phyloP scores from a whole-genome alignment of 2,329 filamentous ascomycete genomes.

The Cordyceps tenuipes region DNA sequence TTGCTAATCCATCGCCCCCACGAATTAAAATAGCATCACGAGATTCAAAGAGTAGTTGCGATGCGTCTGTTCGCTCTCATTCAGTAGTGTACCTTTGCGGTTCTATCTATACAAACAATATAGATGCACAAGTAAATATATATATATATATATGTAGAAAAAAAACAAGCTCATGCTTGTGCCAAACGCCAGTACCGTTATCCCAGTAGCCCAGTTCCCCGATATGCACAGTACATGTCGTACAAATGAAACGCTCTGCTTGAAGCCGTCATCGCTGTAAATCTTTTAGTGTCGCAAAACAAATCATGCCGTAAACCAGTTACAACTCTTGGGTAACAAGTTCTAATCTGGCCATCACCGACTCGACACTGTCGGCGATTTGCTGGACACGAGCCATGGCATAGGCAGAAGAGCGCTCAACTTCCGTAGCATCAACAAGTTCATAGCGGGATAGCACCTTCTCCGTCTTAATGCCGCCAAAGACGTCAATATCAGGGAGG shows the following conservation, averaged over 20 bases:
- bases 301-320: slow-evolving; percentile 1
- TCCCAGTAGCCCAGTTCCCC: slow-evolving; percentile 5
- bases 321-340: slow-evolving; percentile 29
- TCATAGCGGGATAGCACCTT: slow-evolving; percentile 57
- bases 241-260: slow-evolving; percentile 11
- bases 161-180: neutral
- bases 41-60: neutral
- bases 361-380: slow-evolving; percentile 32
- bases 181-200: slow-evolving; percentile 8
- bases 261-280: slow-evolving; percentile 9
- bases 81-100: slow-evolving; percentile 3
- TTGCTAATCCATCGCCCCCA: no score
- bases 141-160: neutral
- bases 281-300: slow-evolving; percentile 8
- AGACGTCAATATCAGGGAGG: slow-evolving; percentile 33
- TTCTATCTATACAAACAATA: slow-evolving; percentile 9
- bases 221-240: slow-evolving; percentile 9
- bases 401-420: slow-evolving; percentile 34
- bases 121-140: neutral
- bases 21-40: neutral
- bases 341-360: slow-evolving; percentile 29
- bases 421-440: slow-evolving; percentile 51
- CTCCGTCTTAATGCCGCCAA: slow-evolving; percentile 50
- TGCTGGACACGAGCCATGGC: slow-evolving; percentile 43
- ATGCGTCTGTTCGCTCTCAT: neutral